phyloP scores from a whole-genome alignment of 257 asterid genomes.

The Salvia miltiorrhiza region DNA sequence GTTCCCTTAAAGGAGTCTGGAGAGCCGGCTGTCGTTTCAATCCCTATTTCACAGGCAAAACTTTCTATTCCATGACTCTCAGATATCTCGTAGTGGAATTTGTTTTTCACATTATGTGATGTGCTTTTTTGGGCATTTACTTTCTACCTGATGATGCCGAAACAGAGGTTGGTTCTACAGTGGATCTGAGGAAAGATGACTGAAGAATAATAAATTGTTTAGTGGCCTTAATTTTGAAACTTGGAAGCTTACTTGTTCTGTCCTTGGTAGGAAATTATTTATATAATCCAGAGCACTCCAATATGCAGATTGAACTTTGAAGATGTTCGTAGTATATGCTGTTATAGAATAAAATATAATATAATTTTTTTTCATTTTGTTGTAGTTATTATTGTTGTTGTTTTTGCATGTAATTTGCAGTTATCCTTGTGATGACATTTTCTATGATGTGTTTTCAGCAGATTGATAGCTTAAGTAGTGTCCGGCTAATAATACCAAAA shows the following conservation, averaged over 20 bases:
- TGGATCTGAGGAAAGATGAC: neutral
- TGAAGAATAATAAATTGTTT: neutral
- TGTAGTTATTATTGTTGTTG: neutral
- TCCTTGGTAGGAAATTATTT: neutral
- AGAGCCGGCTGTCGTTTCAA: slow-evolving; percentile 77
- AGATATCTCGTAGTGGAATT: neutral
- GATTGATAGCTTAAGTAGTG: slow-evolving; percentile 78
- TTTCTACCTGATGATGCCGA: no score
- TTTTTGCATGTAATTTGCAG: slow-evolving; percentile 6
- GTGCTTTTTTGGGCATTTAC: neutral
- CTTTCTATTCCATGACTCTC: slow-evolving; percentile 10
- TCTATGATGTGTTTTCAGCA: slow-evolving; percentile 28
- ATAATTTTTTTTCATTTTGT: neutral
- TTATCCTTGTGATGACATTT: slow-evolving; percentile 8
- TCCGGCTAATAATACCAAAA: slow-evolving; percentile 72
- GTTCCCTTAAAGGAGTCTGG: slow-evolving; percentile 77
- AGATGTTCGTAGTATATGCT: neutral
- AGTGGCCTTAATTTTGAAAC: neutral
- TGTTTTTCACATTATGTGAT: neutral
- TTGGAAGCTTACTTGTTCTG: neutral
- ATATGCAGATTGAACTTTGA: neutral
- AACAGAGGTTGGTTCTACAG: neutral
- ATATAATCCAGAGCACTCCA: neutral
- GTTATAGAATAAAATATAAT: neutral
- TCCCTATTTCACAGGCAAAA: slow-evolving; percentile 85